Base-by-base conservation (phyloP, 1,139 yeast genomes). In the Chernovozyma aurita region DNA sequence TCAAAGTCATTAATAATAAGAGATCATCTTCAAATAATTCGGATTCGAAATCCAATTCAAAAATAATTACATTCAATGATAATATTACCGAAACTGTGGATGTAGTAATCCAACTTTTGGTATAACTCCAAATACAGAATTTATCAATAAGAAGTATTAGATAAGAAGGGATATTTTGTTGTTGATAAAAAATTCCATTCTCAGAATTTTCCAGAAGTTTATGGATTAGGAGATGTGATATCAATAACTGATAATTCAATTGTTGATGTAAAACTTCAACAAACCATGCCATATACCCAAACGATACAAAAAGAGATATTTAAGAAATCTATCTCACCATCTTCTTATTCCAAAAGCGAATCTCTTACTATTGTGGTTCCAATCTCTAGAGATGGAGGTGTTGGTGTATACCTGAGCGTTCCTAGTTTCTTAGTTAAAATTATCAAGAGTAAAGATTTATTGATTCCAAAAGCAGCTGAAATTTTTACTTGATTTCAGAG, bases 331-430 rank as follows among this genome's bases (percentile, higher is more conserved):
- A 42, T 51, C 18, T 46, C 42, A 28, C 34, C 48, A 5, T 53
- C 49, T 34, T 38, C 37, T 18, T 26, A 26, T 16, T 14, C 15
- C 12, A 13, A 13, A 26, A 35, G 31, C 7, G 36, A 41, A 4
- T 34, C 33, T n/a, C 28, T 31, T 4, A 46, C 47, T 1, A 34
- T 49, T 11, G 12, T 61, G 1, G 55, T 63, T 11, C 71, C 73
- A 11, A 53, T 65, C 33, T 61, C 68, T 4, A 55, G 50, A 42
- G 43, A 49, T 3, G 68, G 68, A 17, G 73, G 72, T 18, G 63
- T 65, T 33, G 70, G 68, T 13, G 33, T 48, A 7, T 21, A 49
- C 0, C 57, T 47, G 39, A 26, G 41, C 3, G 36, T 54, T 8
- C 70, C 72, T 2, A 55, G 40, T 31, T 63, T 65, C 38, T 14